Conservation (phyloP, 2,329 filamentous ascomycete genomes). For the Verticillium zaregamsianum region DNA sequence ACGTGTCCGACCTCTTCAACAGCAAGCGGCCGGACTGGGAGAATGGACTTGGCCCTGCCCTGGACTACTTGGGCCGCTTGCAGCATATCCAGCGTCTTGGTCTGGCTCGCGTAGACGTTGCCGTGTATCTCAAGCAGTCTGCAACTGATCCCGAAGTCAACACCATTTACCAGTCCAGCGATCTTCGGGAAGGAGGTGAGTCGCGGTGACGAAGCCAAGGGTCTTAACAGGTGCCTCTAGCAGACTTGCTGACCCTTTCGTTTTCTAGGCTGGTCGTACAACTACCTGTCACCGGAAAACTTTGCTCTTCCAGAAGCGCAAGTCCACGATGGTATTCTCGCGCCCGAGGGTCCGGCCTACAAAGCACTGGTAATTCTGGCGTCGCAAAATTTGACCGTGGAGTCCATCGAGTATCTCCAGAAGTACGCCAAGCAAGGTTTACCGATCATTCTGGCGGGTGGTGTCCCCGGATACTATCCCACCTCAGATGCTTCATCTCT, state of each 20-base stretch:
- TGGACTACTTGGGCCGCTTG: constrained; percentile 28
- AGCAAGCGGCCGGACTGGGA: constrained; percentile 36
- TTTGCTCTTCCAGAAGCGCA: constrained; percentile 31
- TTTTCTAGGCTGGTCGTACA: constrained; percentile 31
- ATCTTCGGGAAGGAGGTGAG: constrained; percentile 6
- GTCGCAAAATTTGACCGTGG: constrained; percentile 29
- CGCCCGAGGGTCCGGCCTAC: constrained; percentile 32
- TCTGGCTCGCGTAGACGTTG: constrained; percentile 17
- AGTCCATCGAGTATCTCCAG: constrained; percentile 25
- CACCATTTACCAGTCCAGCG: constrained; percentile 23
- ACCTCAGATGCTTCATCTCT: background rate
- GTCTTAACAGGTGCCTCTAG: no score
- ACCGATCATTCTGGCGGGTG: constrained; percentile 31
- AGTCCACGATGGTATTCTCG: constrained; percentile 31
- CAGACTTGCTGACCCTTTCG: no score
- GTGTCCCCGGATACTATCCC: background rate
- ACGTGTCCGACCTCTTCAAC: constrained; percentile 33
- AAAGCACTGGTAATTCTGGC: constrained; percentile 34
- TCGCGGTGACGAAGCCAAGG: no score
- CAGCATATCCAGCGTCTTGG: constrained; percentile 34
- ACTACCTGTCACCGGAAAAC: constrained; percentile 40
- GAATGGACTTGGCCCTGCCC: background rate
- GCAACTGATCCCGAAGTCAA: background rate
- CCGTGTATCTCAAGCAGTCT: constrained; percentile 2
- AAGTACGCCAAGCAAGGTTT: constrained; percentile 32